These are phyloP conservation scores for Fusarium sp. DNA, from an alignment of 2,329 filamentous ascomycete genomes.

Conservation along the genomic window DNA sequence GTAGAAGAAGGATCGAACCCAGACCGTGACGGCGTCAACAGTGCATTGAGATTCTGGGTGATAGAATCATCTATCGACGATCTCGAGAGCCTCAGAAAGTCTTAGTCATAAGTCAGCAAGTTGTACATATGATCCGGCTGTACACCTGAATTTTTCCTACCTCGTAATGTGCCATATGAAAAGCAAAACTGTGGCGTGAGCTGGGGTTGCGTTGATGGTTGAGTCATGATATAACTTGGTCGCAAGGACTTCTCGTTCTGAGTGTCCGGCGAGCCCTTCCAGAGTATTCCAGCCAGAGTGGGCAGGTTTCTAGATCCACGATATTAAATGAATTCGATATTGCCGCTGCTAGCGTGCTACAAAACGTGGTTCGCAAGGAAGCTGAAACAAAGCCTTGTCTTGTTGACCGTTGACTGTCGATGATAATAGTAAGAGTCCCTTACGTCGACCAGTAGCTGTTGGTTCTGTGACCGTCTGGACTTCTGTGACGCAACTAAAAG, in stretches of 20 bases:
- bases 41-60: conserved; percentile 89
- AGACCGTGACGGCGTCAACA: conserved; percentile 76
- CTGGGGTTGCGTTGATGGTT: conserved; percentile 58
- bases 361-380: conserved; percentile 17
- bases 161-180: conserved; percentile 74
- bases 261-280: conserved; percentile 58
- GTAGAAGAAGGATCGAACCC: conserved; percentile 87
- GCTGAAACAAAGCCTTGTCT: conserved; percentile 24
- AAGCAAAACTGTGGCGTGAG: conserved; percentile 84
- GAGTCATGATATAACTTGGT: conserved; percentile 58
- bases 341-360: conserved; percentile 9
- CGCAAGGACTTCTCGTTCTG: conserved; percentile 46
- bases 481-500: conserved; percentile 41
- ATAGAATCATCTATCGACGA: conserved; percentile 92
- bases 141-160: conserved; percentile 55
- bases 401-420: conserved; percentile 5
- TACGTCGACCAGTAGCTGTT: neutral
- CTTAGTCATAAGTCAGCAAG: conserved; percentile 58
- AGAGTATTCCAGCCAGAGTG: conserved; percentile 63
- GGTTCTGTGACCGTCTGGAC: conserved; percentile 2
- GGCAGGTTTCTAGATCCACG: conserved; percentile 10
- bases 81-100: conserved; percentile 90
- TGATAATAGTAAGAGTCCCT: neutral
- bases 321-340: neutral
- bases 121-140: neutral